Evolutionary conservation across 495 filamentous ascomycete genomes (phyloP).

Genomic region (Aspergillus saccharolyticus): DNA sequence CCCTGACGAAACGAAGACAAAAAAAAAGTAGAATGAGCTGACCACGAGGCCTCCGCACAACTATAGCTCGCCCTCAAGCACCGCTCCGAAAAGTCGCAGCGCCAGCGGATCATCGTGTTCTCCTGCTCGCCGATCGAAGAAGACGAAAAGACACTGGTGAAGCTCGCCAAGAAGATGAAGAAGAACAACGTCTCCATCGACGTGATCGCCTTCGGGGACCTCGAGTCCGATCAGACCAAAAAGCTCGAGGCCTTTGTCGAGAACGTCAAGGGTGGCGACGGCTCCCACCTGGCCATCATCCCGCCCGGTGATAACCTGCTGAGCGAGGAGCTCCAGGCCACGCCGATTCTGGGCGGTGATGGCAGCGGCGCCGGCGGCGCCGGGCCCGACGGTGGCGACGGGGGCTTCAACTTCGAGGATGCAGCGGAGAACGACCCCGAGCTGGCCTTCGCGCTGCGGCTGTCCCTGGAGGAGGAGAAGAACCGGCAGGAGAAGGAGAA

Average conservation of each 20-base stretch:
- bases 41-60: not conserved
- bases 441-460: constrained; percentile 87
- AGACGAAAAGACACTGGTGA: constrained; percentile 79
- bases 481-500: constrained; percentile 81
- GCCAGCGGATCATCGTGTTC: constrained; percentile 92
- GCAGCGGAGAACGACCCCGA: constrained; percentile 77
- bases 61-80: constrained; percentile 91
- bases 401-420: constrained; percentile 56
- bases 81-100: constrained; percentile 91
- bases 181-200: constrained; percentile 90
- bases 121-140: constrained; percentile 88
- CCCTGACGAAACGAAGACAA: no score
- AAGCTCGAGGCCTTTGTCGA: constrained; percentile 93
- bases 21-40: not conserved
- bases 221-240: constrained; percentile 82
- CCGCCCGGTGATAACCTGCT: constrained; percentile 86
- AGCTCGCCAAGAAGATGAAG: constrained; percentile 97
- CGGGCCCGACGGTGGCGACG: constrained; percentile 57
- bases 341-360: constrained; percentile 81
- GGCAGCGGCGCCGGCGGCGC: constrained; percentile 46
- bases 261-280: constrained; percentile 82
- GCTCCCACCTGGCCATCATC: constrained; percentile 85
- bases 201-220: constrained; percentile 88
- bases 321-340: constrained; percentile 86
- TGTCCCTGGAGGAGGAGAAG: constrained; percentile 98